These are phyloP conservation scores for Kregervanrija fluxuum DNA, from an alignment of 805 yeast species.

Conservation along the genomic window DNA sequence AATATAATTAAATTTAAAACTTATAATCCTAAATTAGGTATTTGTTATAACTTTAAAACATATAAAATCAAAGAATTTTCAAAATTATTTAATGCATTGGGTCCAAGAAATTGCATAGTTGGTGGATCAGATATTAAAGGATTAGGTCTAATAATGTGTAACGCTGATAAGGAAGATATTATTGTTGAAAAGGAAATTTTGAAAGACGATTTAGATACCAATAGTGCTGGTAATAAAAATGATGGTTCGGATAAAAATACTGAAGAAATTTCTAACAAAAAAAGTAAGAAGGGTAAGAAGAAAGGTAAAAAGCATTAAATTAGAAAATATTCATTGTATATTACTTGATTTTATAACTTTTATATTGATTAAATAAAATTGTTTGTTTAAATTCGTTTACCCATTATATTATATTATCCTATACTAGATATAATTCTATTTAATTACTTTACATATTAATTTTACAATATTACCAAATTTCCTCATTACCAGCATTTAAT, in stretches of 20 bases:
- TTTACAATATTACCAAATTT: no score
- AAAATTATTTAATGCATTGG: slow-evolving; percentile 63
- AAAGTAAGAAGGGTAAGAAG: slow-evolving; percentile 15
- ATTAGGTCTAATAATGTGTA: slow-evolving; percentile 18
- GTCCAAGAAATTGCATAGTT: slow-evolving; percentile 45
- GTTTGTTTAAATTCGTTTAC: background rate
- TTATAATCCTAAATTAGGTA: slow-evolving; percentile 57
- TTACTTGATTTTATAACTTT: background rate
- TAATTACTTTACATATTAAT: background rate
- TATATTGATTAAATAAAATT: background rate
- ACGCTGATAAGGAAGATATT: slow-evolving; percentile 13
- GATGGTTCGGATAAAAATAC: background rate
- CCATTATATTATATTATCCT: background rate
- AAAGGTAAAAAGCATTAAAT: slow-evolving; percentile 15
- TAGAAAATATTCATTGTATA: background rate
- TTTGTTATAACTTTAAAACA: slow-evolving; percentile 51
- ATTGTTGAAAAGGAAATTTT: slow-evolving; percentile 3
- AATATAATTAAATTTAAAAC: slow-evolving; percentile 46
- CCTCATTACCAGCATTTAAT: no score
- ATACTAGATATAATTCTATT: background rate
- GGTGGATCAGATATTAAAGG: slow-evolving; percentile 21
- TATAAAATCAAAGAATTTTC: slow-evolving; percentile 66
- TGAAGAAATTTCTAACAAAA: background rate
- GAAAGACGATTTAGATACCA: background rate
- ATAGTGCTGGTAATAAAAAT: background rate